Conservation (phyloP, 1,284 basidiomycete genomes). For the Ustilago bromivora region DNA sequence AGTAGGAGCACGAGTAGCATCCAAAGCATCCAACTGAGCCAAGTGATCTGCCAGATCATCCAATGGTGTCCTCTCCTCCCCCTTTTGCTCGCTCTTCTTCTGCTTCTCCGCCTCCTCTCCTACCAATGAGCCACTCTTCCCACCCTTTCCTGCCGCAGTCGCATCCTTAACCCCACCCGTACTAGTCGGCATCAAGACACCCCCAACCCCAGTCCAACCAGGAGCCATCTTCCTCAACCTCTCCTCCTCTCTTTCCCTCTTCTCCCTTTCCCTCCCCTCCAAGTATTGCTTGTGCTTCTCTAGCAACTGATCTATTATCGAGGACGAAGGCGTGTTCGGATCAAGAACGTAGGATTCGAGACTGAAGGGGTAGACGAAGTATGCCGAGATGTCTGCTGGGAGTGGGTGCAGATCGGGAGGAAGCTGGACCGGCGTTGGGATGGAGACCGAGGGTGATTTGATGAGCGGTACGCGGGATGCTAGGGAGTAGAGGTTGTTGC, state of each 20-base stretch:
- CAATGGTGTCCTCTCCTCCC: constrained; percentile 34
- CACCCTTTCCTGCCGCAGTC: neutral
- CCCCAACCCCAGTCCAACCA: constrained; percentile 23
- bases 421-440: constrained; percentile 37
- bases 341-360: constrained; percentile 60
- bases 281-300: constrained; percentile 37
- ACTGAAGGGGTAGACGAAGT: constrained; percentile 63
- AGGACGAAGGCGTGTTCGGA: constrained; percentile 33
- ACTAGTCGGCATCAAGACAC: constrained; percentile 31
- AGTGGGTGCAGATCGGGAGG: constrained; percentile 56
- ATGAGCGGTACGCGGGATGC: constrained; percentile 54
- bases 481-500: constrained; percentile 48
- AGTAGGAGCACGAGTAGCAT: constrained; percentile 7
- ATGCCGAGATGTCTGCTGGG: constrained; percentile 54
- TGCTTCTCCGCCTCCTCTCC: constrained; percentile 11
- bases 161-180: neutral
- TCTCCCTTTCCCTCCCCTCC: constrained; percentile 24
- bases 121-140: neutral
- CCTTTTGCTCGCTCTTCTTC: neutral
- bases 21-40: constrained; percentile 41
- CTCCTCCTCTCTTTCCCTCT: constrained; percentile 21
- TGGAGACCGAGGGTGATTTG: constrained; percentile 51
- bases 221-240: constrained; percentile 37
- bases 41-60: constrained; percentile 50
- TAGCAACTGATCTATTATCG: constrained; percentile 33